Evolutionary conservation across 768 basidiomycete species (phyloP).

Genomic region (Kwoniella mangroviensis): DNA sequence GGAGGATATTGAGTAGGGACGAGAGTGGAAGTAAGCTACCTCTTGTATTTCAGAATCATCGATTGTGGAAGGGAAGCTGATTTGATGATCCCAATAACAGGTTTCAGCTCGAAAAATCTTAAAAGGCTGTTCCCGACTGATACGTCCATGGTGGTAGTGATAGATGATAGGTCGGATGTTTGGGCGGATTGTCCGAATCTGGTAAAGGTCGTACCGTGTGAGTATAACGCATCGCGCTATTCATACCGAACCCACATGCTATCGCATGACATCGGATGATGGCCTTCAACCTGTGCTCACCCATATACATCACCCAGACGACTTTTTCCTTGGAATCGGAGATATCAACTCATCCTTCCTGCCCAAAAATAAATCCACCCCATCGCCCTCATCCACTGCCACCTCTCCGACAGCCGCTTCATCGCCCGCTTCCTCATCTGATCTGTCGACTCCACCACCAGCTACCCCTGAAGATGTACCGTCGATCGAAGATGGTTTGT

Average conservation of each 20-base stretch:
- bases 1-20: slow-evolving; percentile 86
- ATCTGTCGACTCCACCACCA: slow-evolving; percentile 30
- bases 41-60: neutral
- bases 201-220: slow-evolving; percentile 94
- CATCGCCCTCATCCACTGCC: slow-evolving; percentile 23
- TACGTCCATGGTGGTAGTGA: slow-evolving; percentile 98
- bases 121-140: slow-evolving; percentile 94
- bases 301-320: slow-evolving; percentile 65
- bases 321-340: slow-evolving; percentile 97
- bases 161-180: slow-evolving; percentile 96
- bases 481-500: slow-evolving; percentile 63
- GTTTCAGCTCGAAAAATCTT: slow-evolving; percentile 84
- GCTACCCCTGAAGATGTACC: slow-evolving; percentile 59
- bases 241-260: too few relatives aligned
- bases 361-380: slow-evolving; percentile 58
- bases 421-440: slow-evolving; percentile 22
- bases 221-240: slow-evolving; percentile 40
- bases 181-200: slow-evolving; percentile 98
- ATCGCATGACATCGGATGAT: neutral
- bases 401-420: slow-evolving; percentile 23
- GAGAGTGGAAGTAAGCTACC: slow-evolving; percentile 86
- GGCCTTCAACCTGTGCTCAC: neutral
- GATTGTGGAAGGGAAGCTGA: neutral
- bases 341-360: slow-evolving; percentile 95
- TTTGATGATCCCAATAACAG: slow-evolving; percentile 58